phyloP scores from a whole-genome alignment of 1,139 yeast species.

The Nadsonia commutata region DNA sequence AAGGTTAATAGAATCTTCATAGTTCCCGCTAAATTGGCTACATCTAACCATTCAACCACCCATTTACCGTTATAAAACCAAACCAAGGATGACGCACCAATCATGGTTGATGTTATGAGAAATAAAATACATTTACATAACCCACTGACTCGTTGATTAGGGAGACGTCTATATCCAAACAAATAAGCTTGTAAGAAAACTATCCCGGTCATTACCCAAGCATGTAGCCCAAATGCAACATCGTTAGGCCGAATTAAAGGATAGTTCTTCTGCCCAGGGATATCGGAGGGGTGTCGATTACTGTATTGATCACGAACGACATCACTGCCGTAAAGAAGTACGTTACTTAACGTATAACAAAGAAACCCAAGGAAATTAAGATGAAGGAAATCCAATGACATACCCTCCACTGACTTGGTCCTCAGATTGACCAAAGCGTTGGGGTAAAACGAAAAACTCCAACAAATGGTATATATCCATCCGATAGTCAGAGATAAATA shows the following conservation, averaged over 20 bases:
- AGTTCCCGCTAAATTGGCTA: slow-evolving; percentile 32
- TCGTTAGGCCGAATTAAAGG: slow-evolving; percentile 32
- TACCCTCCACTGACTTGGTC: slow-evolving; percentile 30
- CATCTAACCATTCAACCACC: slow-evolving; percentile 9
- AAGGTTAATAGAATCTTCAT: slow-evolving; percentile 42
- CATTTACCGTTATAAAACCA: slow-evolving; percentile 2
- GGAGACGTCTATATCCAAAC: slow-evolving; percentile 21
- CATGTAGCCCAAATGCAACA: slow-evolving; percentile 30
- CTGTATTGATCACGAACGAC: slow-evolving; percentile 29
- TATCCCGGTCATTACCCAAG: slow-evolving; percentile 22
- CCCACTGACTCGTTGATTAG: slow-evolving; percentile 18
- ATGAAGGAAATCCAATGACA: slow-evolving; percentile 29
- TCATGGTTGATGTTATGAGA: slow-evolving; percentile 9
- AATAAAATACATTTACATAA: slow-evolving; percentile 11
- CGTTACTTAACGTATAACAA: slow-evolving; percentile 27
- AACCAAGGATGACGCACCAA: slow-evolving; percentile 5
- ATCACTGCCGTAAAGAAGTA: slow-evolving; percentile 24
- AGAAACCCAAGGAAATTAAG: slow-evolving; percentile 31
- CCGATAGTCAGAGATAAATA: slow-evolving; percentile 15
- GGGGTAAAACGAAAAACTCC: slow-evolving; percentile 34
- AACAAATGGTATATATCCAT: slow-evolving; percentile 18
- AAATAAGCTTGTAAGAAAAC: slow-evolving; percentile 25
- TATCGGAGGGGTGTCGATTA: slow-evolving; percentile 14
- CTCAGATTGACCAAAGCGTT: slow-evolving; percentile 26
- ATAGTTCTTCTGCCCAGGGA: slow-evolving; percentile 15